Evolutionary conservation across 352 stramenopile genomes (phyloP), one percentile per base, ranked within the genome.

Genomic region (Pythium coloratum): DNA sequence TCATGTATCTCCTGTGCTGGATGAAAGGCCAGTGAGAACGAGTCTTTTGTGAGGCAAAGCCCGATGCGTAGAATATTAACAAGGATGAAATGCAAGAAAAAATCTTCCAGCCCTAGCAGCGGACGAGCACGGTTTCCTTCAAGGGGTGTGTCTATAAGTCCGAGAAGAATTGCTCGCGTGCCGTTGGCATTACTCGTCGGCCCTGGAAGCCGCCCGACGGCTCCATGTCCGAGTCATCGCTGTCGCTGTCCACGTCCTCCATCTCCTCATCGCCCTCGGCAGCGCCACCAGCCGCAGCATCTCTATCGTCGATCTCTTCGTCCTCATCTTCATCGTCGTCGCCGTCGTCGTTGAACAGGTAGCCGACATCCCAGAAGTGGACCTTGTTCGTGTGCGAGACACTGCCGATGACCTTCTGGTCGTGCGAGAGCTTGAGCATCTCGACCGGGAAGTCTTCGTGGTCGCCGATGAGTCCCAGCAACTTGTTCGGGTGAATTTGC

Each of bases 361-460:
- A 95, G 13, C 78, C 82, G 9, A 96, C 90, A 82, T 99, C 96
- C 94, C 94, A 99, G 60, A 99, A 97, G 63, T 97, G 80, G 62
- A 99, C 91, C 62, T 94, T 96, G 68, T 97, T 92, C 40, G 97
- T 96, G 76, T 98, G 93, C 32, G 89, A 97, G 49, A 98, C 72
- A 78, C 90, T 98, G 59, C 90, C 95, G 36, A 99, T 86, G 72
- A 98, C 77, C 47, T 90, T 89, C 62, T 89, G 87, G 71, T 97
- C 89, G 50, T 89, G 76, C 67, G 90, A 94, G 56, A 94, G 89
- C 76, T 91, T 91, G 42, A 95, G 78, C 8, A 72, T 89, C 77
- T 99, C 97, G 30, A 99, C 89, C 0, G 96, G 95, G 69, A 98
- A 98, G 42, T 98, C 96, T 75, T 98, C 95, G 78, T 98, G 92